A percentile compares a stretch with the other conserved stretches of the same genome.
phyloP scores from a whole-genome alignment of 441 rosid genomes.

The Populus hybrid region DNA sequence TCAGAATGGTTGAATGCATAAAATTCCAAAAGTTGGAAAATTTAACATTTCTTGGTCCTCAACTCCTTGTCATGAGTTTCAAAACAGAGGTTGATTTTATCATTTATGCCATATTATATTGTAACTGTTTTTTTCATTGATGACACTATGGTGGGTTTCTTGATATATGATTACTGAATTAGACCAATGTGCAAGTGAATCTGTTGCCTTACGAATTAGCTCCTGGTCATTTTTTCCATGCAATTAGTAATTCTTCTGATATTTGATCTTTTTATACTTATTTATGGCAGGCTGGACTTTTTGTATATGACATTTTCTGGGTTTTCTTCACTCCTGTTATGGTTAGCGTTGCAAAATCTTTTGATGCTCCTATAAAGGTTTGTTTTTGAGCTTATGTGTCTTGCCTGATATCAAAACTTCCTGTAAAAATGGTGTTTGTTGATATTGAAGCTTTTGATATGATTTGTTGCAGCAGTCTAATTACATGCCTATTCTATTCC shows the following conservation, averaged over 20 bases:
- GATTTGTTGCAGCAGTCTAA: constrained; percentile 4
- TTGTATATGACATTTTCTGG: constrained; percentile 96
- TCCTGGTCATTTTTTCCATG: background rate
- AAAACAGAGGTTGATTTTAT: background rate
- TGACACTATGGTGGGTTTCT: background rate
- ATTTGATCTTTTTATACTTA: background rate
- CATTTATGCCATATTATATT: background rate
- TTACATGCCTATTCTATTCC: background rate
- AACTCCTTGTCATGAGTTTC: background rate
- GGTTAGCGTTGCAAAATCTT: constrained; percentile 98
- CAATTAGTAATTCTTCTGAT: background rate
- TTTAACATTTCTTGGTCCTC: background rate
- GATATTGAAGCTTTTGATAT: background rate
- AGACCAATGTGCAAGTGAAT: background rate
- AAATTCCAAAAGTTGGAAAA: background rate
- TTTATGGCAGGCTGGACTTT: constrained; percentile 78
- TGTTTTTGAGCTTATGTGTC: constrained; percentile 20
- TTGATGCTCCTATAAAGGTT: constrained; percentile 98
- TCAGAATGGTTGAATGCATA: background rate
- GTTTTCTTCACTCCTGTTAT: constrained; percentile 98
- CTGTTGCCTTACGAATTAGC: background rate
- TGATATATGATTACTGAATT: background rate
- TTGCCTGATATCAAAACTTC: background rate
- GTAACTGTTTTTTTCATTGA: background rate
- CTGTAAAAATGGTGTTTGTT: background rate